Evolutionary conservation across 768 basidiomycete genomes (phyloP).

Genomic region (Gloeophyllum trabeum): DNA sequence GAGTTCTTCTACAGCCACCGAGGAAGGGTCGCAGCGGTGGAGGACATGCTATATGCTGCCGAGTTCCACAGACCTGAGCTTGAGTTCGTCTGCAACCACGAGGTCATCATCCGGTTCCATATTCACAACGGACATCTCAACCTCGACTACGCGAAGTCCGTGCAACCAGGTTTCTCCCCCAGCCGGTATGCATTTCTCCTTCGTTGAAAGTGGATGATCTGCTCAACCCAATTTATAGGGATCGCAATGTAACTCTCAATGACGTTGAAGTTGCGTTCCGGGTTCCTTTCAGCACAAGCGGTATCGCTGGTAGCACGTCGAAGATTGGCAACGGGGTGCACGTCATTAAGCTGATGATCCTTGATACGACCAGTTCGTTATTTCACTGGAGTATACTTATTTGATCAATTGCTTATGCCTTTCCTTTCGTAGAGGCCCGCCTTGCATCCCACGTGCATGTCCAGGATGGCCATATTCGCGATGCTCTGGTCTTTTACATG

Average conservation of each 20-base stretch:
- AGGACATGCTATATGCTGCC: constrained; percentile 9
- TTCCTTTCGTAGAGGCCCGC: background rate
- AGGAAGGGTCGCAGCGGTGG: background rate
- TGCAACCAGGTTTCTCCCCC: too few relatives aligned
- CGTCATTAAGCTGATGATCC: background rate
- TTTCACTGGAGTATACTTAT: too few relatives aligned
- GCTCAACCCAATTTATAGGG: too few relatives aligned
- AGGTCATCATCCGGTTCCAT: constrained; percentile 8
- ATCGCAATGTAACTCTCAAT: background rate
- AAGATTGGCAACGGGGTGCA: constrained; percentile 4
- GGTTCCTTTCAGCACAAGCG: constrained; percentile 3
- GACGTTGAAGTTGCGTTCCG: constrained; percentile 7
- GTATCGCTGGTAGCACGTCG: constrained; percentile 2
- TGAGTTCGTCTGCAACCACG: constrained; percentile 12
- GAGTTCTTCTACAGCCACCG: background rate
- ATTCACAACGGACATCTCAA: constrained; percentile 9
- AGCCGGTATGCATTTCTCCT: too few relatives aligned
- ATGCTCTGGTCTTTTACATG: constrained; percentile 8
- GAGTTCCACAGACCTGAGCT: constrained; percentile 7
- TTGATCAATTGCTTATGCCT: too few relatives aligned
- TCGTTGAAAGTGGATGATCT: too few relatives aligned
- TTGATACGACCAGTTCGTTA: background rate
- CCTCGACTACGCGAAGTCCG: constrained; percentile 7
- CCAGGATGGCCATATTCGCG: background rate
- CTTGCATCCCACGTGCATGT: background rate